Base-by-base conservation (phyloP, 2,329 filamentous ascomycete species). In the Sporothrix luriei region DNA sequence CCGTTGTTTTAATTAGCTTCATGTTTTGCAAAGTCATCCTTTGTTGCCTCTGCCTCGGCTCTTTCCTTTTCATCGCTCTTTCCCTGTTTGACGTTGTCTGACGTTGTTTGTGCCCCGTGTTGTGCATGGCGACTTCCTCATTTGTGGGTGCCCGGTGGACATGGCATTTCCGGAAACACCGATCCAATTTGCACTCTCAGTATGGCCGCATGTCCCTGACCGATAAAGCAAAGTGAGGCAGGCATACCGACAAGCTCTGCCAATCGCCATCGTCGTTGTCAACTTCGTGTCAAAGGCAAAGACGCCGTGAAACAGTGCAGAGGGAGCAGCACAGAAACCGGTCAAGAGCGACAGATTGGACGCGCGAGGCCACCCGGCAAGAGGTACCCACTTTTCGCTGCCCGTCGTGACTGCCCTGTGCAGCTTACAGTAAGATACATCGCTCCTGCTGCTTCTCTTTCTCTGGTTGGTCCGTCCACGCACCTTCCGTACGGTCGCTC, bases 351-450 rank as follows among this genome's bases (percentile, higher is more conserved):
- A 33, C 33, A 33, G 33, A 7, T 9, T 33, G 33, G 33, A 33
- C 33, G 33, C 3, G 33, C 33, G 9, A 33, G 33, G 5, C 33
- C 33, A 9, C 33, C 33, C 33, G 33, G 33, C 33, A 33, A 33
- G 49, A 57, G 54, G 55, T 61, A 21, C 33, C 57, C 57, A 46
- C 57, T 62, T 46, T 62, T 62, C 14, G 3, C 43, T 21, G n/a
- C 57, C 57, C 55, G 14, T 62, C 57, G 57, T 40, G 38, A 61
- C 55, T 43, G 55, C 55, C 13, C 33, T 61, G 40, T 43, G n/a
- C n/a, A n/a, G n/a, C n/a, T n/a, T n/a, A n/a, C n/a, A n/a, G n/a
- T n/a, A n/a, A n/a, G n/a, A n/a, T n/a, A n/a, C n/a, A 62, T 62
- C 38, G 57, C 57, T 43, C 57, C 11, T 62, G 57, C 57, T 24